Percentiles rank a stretch among this genome's conserved stretches.
Conservation (phyloP, 106 monocot genomes). For the Dendrobium catenatum region DNA sequence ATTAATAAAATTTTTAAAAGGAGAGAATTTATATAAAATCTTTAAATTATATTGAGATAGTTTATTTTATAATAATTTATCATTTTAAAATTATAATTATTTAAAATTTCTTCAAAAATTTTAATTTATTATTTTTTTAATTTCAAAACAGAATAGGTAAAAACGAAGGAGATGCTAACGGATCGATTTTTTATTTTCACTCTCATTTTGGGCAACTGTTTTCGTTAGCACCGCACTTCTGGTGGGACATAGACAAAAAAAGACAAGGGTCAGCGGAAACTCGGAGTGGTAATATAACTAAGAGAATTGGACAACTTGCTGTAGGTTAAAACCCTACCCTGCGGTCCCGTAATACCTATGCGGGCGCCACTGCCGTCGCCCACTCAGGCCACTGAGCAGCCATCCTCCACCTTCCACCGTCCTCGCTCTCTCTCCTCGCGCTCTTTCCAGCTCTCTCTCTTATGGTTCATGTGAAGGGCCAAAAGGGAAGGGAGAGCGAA, state of each 20-base stretch:
- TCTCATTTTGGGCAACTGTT: background rate
- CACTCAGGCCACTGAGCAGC: background rate
- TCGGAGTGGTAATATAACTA: background rate
- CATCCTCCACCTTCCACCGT: background rate
- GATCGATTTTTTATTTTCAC: background rate
- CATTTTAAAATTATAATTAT: too few species aligned
- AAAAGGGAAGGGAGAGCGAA: background rate
- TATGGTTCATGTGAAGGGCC: constrained; percentile 5
- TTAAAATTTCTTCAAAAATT: too few species aligned
- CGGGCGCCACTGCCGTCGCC: background rate
- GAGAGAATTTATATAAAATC: too few species aligned
- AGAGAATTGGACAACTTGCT: background rate
- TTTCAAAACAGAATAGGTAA: too few species aligned
- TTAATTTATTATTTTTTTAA: too few species aligned
- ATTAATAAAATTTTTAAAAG: too few species aligned
- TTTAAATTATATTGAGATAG: too few species aligned
- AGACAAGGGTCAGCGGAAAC: background rate
- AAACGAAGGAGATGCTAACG: background rate
- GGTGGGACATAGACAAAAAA: background rate
- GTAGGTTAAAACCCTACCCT: background rate
- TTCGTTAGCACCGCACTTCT: background rate
- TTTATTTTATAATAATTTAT: too few species aligned
- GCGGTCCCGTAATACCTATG: background rate
- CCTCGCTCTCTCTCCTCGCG: background rate
- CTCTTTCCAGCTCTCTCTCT: background rate